Evolutionary conservation across 805 yeast species (phyloP), one percentile per base, ranked within the genome.

Genomic region (Hanseniaspora vineae): DNA sequence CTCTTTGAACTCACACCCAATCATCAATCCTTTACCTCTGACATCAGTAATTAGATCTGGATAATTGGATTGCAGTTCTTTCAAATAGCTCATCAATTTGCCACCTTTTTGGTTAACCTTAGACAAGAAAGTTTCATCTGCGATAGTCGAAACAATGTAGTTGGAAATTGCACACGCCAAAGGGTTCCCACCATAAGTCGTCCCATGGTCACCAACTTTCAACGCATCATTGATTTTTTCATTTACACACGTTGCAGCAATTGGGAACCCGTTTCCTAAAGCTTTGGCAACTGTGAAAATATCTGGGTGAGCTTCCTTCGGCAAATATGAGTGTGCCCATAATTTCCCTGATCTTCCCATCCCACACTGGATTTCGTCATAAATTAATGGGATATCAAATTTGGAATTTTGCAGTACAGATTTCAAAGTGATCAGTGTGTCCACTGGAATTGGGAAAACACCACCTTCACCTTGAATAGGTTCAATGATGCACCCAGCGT

Each of bases 381-480:
- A 88, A 53, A 90, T 89, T 50, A 90, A 75, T 32, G 86, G 61
- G 11, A 84, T 94, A 47, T 83, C 78, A 12, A 37, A 29, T 12
- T 40, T 39, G 55, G 81, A 72, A 48, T 80, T 73, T 49, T 69
- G 67, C 62, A 96, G 86, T 49, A 84, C 66, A 56, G 75, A 64
- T 55, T 82, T 80, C 61, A 90, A 68, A 45, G 77, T 78, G 3
- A 70, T 60, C 52, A 90, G 70, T 60, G 85, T 88, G 42, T 79
- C 84, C 0, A 66, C 55, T 37, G 75, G 71, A 50, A 86, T 75
- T 18, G 81, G 78, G 58, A 80, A 78, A 17, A 90, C 81, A 49
- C 98, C 98, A 49, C 98, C 97, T 68, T 90, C 98, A 55, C 97
- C 98, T 70, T 92, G 98, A 50, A 92, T 81, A 19, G 98, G 98